Percentiles rank a stretch among this genome's conserved stretches.
Conservation (phyloP, 2,329 filamentous ascomycete genomes). For the Graphilbum ipis-grandicollis region DNA sequence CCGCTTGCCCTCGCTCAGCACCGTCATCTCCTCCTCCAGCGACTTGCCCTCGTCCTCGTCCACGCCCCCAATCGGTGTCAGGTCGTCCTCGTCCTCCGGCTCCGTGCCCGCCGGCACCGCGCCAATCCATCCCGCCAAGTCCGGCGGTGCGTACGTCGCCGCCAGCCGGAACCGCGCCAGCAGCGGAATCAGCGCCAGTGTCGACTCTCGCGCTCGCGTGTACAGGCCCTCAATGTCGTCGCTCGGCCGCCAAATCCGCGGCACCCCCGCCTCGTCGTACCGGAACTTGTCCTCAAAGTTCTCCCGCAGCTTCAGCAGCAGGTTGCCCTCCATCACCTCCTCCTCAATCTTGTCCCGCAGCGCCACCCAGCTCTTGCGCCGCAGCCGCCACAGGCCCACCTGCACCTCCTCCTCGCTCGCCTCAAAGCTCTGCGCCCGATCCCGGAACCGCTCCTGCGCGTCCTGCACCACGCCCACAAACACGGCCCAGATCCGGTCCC, state of each 20-base stretch:
- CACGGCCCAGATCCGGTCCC: conserved; percentile 86
- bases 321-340: conserved; percentile 94
- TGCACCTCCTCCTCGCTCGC: conserved; percentile 83
- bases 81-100: conserved; percentile 75
- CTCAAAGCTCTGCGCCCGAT: conserved; percentile 84
- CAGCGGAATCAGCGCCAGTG: conserved; percentile 75
- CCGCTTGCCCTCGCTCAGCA: conserved; percentile 78
- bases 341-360: conserved; percentile 84
- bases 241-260: conserved; percentile 87
- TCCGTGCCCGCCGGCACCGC: conserved; percentile 57
- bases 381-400: conserved; percentile 78
- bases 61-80: conserved; percentile 76
- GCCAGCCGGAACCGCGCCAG: conserved; percentile 69
- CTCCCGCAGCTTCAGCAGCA: conserved; percentile 84
- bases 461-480: conserved; percentile 73
- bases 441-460: conserved; percentile 70
- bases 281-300: conserved; percentile 99
- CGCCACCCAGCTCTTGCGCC: conserved; percentile 88
- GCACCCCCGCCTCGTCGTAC: conserved; percentile 88
- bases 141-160: conserved; percentile 57
- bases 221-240: conserved; percentile 97
- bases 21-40: conserved; percentile 87
- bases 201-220: conserved; percentile 81
- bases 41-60: conserved; percentile 92
- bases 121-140: conserved; percentile 74